phyloP scores from a whole-genome alignment of 2,329 filamentous ascomycete genomes.

The Emmonsiellopsis sp. region DNA sequence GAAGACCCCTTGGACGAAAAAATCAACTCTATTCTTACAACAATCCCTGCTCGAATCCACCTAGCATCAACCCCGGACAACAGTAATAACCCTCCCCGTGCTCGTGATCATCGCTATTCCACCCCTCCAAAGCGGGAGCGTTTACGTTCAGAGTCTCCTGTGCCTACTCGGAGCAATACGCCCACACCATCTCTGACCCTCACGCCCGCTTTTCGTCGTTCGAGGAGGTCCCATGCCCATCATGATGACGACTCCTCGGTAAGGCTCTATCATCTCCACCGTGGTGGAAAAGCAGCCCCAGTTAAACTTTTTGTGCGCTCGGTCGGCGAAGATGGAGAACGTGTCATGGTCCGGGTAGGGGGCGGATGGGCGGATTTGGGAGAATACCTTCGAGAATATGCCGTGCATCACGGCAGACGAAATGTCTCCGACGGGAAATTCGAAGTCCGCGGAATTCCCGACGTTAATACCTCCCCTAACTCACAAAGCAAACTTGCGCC shows the following conservation, averaged over 20 bases:
- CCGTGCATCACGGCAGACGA: slow-evolving; percentile 77
- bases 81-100: neutral
- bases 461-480: slow-evolving; percentile 15
- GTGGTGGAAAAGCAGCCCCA: slow-evolving; percentile 72
- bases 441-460: slow-evolving; percentile 43
- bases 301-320: slow-evolving; percentile 92
- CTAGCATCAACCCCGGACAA: slow-evolving; percentile 46
- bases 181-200: slow-evolving; percentile 60
- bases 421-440: slow-evolving; percentile 47
- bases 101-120: slow-evolving; percentile 12
- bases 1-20: slow-evolving; percentile 69
- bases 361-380: slow-evolving; percentile 97
- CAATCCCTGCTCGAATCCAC: slow-evolving; percentile 69
- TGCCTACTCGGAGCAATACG: slow-evolving; percentile 41
- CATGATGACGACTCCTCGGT: slow-evolving; percentile 58
- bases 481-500: slow-evolving; percentile 5
- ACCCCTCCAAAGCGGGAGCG: slow-evolving; percentile 33
- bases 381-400: slow-evolving; percentile 90
- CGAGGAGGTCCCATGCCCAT: slow-evolving; percentile 23
- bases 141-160: slow-evolving; percentile 23
- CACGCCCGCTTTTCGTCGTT: slow-evolving; percentile 44
- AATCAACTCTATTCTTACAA: slow-evolving; percentile 67
- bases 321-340: slow-evolving; percentile 79
- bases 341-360: slow-evolving; percentile 95
- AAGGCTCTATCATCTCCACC: slow-evolving; percentile 83